Evolutionary conservation across 805 yeast species (phyloP).

Genomic region (Yarrowia hollandica): DNA sequence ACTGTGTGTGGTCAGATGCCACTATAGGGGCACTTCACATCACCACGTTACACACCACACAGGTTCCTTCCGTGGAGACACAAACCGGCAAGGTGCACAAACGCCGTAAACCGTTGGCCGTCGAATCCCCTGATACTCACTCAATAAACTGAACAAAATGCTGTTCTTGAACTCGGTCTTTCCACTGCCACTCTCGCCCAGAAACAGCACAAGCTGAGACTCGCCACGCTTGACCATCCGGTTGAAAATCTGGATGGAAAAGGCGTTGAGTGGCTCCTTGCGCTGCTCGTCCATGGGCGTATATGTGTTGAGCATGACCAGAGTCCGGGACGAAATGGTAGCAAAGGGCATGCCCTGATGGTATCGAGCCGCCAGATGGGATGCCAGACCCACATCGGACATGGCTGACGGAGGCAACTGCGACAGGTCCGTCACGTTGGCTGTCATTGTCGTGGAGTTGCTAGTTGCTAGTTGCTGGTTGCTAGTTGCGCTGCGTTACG

Average conservation of each 20-base stretch:
- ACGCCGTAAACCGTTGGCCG: background rate
- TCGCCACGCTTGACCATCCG: slow-evolving; percentile 25
- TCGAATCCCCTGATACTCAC: background rate
- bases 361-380: slow-evolving; percentile 47
- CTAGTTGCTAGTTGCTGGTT: no score
- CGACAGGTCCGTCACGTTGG: slow-evolving; percentile 40
- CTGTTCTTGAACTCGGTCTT: slow-evolving; percentile 43
- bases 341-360: slow-evolving; percentile 47
- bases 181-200: slow-evolving; percentile 47
- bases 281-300: slow-evolving; percentile 34
- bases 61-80: no score
- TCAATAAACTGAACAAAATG: slow-evolving; percentile 37
- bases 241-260: slow-evolving; percentile 25
- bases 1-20: no score
- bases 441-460: background rate
- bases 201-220: slow-evolving; percentile 39
- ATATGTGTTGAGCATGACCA: slow-evolving; percentile 45
- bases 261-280: slow-evolving; percentile 25
- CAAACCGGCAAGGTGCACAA: no score
- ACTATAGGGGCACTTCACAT: no score
- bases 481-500: no score
- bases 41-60: no score
- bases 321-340: slow-evolving; percentile 43
- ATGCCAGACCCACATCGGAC: slow-evolving; percentile 45
- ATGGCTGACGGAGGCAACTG: slow-evolving; percentile 42